Evolutionary conservation across 2,329 filamentous ascomycete species (phyloP).

Genomic region (Talaromyces verruculosus): DNA sequence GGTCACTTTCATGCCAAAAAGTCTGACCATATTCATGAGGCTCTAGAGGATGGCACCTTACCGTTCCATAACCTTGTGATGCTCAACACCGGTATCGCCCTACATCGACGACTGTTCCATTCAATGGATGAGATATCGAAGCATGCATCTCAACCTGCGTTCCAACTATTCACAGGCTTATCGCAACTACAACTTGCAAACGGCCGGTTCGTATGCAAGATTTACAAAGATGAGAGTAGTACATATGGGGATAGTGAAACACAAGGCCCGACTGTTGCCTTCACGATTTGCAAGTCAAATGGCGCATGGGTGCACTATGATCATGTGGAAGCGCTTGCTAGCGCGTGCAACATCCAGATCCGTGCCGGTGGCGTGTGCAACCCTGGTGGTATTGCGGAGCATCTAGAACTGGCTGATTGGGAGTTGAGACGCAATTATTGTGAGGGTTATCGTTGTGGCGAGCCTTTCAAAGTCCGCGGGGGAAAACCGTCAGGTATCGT

Average conservation of each 20-base stretch:
- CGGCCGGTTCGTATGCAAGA: conserved; percentile 60
- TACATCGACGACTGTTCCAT: conserved; percentile 68
- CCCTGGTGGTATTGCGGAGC: conserved; percentile 76
- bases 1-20: conserved; percentile 83
- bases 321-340: conserved; percentile 86
- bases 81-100: conserved; percentile 68
- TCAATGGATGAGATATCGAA: conserved; percentile 67
- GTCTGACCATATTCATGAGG: conserved; percentile 68
- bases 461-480: conserved; percentile 74
- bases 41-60: conserved; percentile 85
- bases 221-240: conserved; percentile 57
- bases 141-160: conserved; percentile 68
- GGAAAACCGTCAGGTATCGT: conserved; percentile 88
- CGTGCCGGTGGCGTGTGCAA: conserved; percentile 90
- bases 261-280: conserved; percentile 75
- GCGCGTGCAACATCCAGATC: conserved; percentile 75
- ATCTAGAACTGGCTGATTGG: conserved; percentile 70
- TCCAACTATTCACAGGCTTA: conserved; percentile 60
- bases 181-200: conserved; percentile 66
- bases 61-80: conserved; percentile 89
- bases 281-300: conserved; percentile 71
- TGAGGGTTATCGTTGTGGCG: conserved; percentile 78
- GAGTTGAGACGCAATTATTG: conserved; percentile 85
- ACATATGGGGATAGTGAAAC: conserved; percentile 47
- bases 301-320: conserved; percentile 75